Percentiles rank a stretch among this genome's conserved stretches.
Conservation (phyloP, 2,329 filamentous ascomycete species). For the Endoconidiophora laricicola region DNA sequence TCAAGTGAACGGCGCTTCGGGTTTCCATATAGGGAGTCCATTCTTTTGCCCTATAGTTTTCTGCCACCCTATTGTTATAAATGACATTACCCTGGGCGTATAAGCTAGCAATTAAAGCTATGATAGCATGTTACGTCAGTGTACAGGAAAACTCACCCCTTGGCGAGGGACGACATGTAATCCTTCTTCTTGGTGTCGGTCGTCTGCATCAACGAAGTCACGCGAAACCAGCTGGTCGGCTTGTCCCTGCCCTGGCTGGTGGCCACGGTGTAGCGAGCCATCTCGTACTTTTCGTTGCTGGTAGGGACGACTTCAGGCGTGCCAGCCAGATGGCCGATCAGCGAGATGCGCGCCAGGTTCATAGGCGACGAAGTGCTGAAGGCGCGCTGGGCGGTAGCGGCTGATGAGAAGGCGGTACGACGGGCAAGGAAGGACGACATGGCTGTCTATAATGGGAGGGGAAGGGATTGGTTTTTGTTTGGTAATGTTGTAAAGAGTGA, state of each 20-base stretch:
- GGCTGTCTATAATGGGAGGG: background rate
- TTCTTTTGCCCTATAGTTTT: too few relatives aligned
- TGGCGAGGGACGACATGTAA: conserved; percentile 54
- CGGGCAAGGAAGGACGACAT: conserved; percentile 37
- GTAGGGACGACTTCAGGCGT: conserved; percentile 60
- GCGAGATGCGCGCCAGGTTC: conserved; percentile 59
- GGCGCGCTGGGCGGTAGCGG: conserved; percentile 38
- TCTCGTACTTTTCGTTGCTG: conserved; percentile 46
- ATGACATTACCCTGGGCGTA: too few relatives aligned
- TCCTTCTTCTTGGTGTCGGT: conserved; percentile 58
- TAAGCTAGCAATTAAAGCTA: background rate
- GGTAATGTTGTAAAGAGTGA: conserved; percentile 1
- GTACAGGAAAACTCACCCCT: conserved; percentile 50
- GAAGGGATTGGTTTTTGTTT: conserved; percentile 4
- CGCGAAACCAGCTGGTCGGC: conserved; percentile 70
- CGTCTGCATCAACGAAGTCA: conserved; percentile 54
- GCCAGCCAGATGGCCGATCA: conserved; percentile 72
- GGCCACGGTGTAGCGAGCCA: conserved; percentile 64
- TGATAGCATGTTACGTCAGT: background rate
- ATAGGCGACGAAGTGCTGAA: conserved; percentile 59
- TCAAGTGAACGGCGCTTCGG: background rate
- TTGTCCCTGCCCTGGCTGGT: conserved; percentile 51
- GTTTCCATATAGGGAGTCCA: background rate
- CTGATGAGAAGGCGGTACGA: conserved; percentile 30
- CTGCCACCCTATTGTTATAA: too few relatives aligned